Evolutionary conservation across 805 yeast genomes (phyloP).

Genomic region (Barnettozyma wickerhamii): DNA sequence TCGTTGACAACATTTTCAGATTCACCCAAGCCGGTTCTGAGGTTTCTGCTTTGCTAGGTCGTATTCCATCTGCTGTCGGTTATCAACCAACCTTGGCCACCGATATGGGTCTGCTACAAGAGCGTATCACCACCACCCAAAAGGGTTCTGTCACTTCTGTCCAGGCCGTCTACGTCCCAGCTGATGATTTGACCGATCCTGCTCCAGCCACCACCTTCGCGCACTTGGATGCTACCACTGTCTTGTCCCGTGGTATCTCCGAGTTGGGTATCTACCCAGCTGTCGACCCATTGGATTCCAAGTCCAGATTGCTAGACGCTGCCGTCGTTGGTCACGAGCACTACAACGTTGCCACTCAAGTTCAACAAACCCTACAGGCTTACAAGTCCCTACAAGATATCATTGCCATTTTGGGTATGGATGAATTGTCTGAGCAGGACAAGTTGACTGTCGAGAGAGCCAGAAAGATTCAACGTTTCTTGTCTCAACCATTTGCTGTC

Average conservation of each 20-base stretch:
- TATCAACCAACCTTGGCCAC: constrained; percentile 99
- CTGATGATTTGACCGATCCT: constrained; percentile 99
- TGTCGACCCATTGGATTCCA: constrained; percentile 99
- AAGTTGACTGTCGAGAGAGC: constrained; percentile 99
- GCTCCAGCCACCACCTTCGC: constrained; percentile 99
- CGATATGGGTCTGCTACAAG: constrained; percentile 99
- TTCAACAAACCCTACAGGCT: constrained; percentile 98
- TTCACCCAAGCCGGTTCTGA: constrained; percentile 99
- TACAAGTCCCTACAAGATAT: constrained; percentile 99
- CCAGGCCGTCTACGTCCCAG: constrained; percentile 99
- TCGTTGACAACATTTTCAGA: constrained; percentile 99
- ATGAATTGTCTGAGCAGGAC: constrained; percentile 97
- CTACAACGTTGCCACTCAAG: constrained; percentile 90
- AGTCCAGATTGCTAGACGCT: constrained; percentile 96
- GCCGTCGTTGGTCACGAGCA: constrained; percentile 98
- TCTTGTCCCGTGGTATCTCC: constrained; percentile 98
- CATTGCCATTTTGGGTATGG: constrained; percentile 99
- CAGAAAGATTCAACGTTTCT: constrained; percentile 99
- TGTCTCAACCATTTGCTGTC: constrained; percentile 99
- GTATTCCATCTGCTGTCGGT: constrained; percentile 99
- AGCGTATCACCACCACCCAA: constrained; percentile 99
- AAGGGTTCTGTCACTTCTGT: constrained; percentile 99
- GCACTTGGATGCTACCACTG: constrained; percentile 99
- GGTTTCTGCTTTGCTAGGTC: constrained; percentile 99
- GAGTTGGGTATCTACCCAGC: constrained; percentile 99